A percentile compares a stretch with the other conserved stretches of the same genome.
These are phyloP conservation scores for Eleusine coracana DNA, from an alignment of 176 grass and related monocot species.

Conservation along the genomic window DNA sequence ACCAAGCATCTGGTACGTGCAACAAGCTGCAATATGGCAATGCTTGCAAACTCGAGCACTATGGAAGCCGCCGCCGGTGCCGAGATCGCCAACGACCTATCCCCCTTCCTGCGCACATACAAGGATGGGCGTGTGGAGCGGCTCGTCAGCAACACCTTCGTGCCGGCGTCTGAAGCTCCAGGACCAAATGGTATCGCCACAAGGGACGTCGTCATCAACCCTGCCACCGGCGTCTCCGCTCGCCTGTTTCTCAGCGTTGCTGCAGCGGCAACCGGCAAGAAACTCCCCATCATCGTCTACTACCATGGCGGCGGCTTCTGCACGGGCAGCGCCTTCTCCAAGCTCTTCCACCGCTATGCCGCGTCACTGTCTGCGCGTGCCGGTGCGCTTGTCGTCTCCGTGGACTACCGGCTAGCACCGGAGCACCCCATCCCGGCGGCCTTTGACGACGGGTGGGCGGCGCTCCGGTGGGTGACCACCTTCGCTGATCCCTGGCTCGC, in stretches of 20 bases:
- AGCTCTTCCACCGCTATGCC: not conserved
- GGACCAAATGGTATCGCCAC: not conserved
- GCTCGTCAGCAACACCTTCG: not conserved
- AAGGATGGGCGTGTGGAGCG: not conserved
- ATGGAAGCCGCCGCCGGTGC: not conserved
- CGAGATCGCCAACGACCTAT: not conserved
- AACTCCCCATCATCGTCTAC: not conserved
- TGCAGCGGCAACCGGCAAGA: not conserved
- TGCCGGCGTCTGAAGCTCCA: not conserved
- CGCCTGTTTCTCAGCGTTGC: not conserved
- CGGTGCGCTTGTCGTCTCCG: conserved; percentile 47
- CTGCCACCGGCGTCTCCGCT: not conserved
- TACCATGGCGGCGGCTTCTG: not conserved
- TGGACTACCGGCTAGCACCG: conserved; percentile 63
- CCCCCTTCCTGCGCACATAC: not conserved
- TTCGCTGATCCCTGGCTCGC: conserved; percentile 57
- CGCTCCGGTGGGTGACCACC: conserved; percentile 52
- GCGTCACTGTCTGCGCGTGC: not conserved
- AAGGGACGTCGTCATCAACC: not conserved
- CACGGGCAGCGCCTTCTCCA: not conserved
- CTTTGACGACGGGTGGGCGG: conserved; percentile 63
- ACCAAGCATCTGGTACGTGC: too few species aligned
- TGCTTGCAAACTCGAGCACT: too few species aligned
- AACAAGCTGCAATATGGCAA: too few species aligned
- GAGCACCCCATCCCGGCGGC: conserved; percentile 59